Percentiles rank a stretch among this genome's conserved stretches.
Evolutionary conservation across 371 early-diverging fungal genomes (phyloP).

Genomic region (Coemansia sp.): DNA sequence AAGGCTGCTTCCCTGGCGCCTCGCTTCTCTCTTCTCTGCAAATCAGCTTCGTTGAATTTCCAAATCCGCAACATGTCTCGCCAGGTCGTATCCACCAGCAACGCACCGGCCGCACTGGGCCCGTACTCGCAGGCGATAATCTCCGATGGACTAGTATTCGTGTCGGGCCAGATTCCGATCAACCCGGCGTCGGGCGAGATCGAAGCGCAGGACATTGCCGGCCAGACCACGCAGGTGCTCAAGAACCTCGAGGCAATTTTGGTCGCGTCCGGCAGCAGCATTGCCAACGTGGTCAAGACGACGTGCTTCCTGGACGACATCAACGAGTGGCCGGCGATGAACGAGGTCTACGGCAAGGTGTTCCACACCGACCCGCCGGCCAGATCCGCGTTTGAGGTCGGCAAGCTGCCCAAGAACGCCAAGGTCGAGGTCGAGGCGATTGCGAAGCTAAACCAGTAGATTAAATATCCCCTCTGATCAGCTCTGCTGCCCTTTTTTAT

Average conservation of each 20-base stretch:
- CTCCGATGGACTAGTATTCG: slow-evolving; percentile 82
- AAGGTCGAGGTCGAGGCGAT: slow-evolving; percentile 90
- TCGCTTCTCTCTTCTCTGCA: slow-evolving; percentile 1
- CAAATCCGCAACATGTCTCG: slow-evolving; percentile 36
- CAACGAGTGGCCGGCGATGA: slow-evolving; percentile 86
- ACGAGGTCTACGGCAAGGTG: slow-evolving; percentile 74
- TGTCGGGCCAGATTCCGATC: slow-evolving; percentile 79
- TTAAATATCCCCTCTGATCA: background rate
- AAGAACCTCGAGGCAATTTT: slow-evolving; percentile 76
- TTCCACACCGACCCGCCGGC: slow-evolving; percentile 77
- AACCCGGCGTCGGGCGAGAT: slow-evolving; percentile 63
- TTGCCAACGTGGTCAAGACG: slow-evolving; percentile 84
- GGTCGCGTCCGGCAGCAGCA: slow-evolving; percentile 68
- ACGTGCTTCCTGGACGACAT: slow-evolving; percentile 90
- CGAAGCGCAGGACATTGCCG: slow-evolving; percentile 64
- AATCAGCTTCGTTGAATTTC: background rate
- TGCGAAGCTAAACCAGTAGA: slow-evolving; percentile 54
- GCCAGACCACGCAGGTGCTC: slow-evolving; percentile 76
- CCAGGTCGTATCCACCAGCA: slow-evolving; percentile 54
- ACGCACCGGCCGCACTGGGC: slow-evolving; percentile 79
- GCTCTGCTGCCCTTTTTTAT: background rate
- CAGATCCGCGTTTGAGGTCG: slow-evolving; percentile 87
- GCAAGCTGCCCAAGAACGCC: slow-evolving; percentile 84
- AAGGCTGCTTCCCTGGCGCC: background rate
- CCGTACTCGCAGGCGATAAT: slow-evolving; percentile 87